These are phyloP conservation scores for Diaporthe ilicicola DNA, from an alignment of 2,329 filamentous ascomycete species.

Conservation along the genomic window DNA sequence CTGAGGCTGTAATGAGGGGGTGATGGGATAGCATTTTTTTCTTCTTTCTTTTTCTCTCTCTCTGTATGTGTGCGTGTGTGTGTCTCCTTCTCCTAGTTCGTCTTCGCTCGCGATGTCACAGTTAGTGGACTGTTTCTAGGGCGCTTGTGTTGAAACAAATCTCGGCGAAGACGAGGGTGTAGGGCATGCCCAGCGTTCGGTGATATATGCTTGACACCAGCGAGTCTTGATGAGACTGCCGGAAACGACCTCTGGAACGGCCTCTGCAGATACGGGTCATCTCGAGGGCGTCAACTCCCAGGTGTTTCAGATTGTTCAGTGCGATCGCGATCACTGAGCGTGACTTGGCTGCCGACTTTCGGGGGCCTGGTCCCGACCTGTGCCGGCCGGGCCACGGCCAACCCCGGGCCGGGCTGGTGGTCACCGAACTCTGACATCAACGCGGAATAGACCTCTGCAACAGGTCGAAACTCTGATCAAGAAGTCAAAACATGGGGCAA, in stretches of 20 bases:
- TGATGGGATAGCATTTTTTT: neutral
- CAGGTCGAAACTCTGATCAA: neutral
- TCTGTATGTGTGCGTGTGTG: neutral
- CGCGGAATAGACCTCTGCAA: neutral
- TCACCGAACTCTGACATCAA: neutral
- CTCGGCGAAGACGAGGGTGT: neutral
- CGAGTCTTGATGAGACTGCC: neutral
- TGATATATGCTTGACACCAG: neutral
- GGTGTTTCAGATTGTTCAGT: neutral
- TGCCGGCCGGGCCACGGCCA: neutral
- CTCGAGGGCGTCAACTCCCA: neutral
- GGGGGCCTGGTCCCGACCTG: neutral
- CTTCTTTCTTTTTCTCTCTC: neutral
- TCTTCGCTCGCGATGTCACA: too few relatives aligned
- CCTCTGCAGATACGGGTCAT: neutral
- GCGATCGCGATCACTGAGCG: neutral
- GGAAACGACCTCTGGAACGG: neutral
- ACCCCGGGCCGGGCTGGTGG: neutral
- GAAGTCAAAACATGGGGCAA: too few relatives aligned
- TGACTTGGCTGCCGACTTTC: neutral
- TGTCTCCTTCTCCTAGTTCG: neutral
- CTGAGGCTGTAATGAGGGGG: slow-evolving; percentile 5
- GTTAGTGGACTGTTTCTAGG: too few relatives aligned
- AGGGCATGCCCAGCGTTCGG: neutral
- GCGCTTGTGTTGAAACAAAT: neutral